Evolutionary conservation across 2,329 filamentous ascomycete genomes (phyloP).

Genomic region (Xylariaceae sp.): DNA sequence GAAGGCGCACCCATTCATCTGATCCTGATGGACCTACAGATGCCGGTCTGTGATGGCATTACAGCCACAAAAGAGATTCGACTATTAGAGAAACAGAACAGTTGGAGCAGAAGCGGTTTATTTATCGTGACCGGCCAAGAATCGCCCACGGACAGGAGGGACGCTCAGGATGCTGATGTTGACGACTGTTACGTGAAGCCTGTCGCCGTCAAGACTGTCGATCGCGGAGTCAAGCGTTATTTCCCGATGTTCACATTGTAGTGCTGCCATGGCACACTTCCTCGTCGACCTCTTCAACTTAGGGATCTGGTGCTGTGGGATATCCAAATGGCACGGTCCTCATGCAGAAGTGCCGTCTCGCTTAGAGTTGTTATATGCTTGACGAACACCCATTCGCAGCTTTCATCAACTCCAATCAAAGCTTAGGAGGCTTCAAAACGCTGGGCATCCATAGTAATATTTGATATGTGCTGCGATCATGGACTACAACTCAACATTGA

Average conservation of each 20-base stretch:
- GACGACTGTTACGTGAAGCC: background rate
- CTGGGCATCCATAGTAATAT: no score
- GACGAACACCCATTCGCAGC: no score
- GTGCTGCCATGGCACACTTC: no score
- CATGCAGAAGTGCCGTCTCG: no score
- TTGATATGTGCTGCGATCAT: no score
- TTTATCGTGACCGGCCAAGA: conserved; percentile 1
- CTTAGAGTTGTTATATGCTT: no score
- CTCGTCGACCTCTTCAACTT: no score
- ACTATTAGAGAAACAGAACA: background rate
- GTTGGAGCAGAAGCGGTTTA: background rate
- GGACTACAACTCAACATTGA: no score
- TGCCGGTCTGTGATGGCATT: background rate
- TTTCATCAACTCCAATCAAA: no score
- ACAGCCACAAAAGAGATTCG: background rate
- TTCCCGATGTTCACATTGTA: background rate
- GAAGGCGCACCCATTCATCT: background rate
- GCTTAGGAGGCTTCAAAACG: no score
- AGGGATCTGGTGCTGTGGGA: no score
- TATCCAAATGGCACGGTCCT: no score
- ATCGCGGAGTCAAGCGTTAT: background rate
- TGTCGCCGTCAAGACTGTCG: background rate
- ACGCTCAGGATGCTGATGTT: background rate
- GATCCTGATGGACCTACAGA: background rate
- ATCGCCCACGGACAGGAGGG: background rate